Evolutionary conservation across 805 yeast species (phyloP).

Genomic region (Wickerhamiella sorbophila): DNA sequence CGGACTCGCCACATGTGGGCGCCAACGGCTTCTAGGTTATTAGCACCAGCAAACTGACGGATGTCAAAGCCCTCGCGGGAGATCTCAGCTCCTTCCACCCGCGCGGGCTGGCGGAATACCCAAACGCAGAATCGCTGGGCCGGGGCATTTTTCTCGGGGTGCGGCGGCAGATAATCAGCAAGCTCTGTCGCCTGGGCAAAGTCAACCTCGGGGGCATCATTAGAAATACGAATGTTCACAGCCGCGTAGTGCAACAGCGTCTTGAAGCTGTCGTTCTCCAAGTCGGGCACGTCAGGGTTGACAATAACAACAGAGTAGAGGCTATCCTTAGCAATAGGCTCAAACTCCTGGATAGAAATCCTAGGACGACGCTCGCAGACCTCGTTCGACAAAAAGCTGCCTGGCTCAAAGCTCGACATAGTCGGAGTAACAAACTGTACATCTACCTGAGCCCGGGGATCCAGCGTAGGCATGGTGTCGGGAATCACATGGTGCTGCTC

Average conservation of each 20-base stretch:
- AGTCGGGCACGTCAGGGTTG: constrained; percentile 84
- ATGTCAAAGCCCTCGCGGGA: constrained; percentile 49
- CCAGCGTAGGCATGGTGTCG: constrained; percentile 81
- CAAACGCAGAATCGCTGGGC: constrained; percentile 74
- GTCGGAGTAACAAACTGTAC: constrained; percentile 34
- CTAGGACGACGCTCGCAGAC: constrained; percentile 68
- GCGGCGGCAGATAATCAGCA: constrained; percentile 60
- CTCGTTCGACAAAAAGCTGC: constrained; percentile 54
- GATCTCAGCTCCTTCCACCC: constrained; percentile 16
- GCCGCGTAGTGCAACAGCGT: constrained; percentile 71
- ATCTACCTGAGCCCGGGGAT: constrained; percentile 62
- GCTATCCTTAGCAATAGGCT: constrained; percentile 27
- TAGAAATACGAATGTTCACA: constrained; percentile 45
- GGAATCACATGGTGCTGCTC: constrained; percentile 80
- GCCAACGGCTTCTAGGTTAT: constrained; percentile 64
- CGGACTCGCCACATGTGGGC: constrained; percentile 82
- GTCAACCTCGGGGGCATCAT: constrained; percentile 43
- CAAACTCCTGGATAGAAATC: constrained; percentile 62
- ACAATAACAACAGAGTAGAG: constrained; percentile 68
- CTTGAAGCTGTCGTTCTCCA: constrained; percentile 48
- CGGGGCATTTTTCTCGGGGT: constrained; percentile 79
- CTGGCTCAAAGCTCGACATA: constrained; percentile 62
- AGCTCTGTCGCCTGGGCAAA: constrained; percentile 29
- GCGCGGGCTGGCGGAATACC: constrained; percentile 64
- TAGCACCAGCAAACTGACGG: constrained; percentile 43